A percentile compares a stretch with the other conserved stretches of the same genome.
Conservation (phyloP, 176 grass and related monocot species). For the Pontederia crassipes region DNA sequence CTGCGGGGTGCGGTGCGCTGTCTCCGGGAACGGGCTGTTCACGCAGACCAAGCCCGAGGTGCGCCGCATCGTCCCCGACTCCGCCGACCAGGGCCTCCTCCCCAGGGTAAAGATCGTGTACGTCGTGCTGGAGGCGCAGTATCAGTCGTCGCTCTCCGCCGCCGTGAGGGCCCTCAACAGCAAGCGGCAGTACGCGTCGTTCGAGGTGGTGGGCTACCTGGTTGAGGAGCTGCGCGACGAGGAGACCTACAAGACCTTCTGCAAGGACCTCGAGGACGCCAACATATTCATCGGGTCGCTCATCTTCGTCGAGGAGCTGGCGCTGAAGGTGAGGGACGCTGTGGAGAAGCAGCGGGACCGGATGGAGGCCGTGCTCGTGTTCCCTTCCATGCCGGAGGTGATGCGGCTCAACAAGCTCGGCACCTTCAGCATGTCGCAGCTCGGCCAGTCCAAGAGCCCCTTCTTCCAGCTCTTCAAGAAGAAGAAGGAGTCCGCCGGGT, state of each 20-base stretch:
- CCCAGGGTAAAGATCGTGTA: constrained; percentile 88
- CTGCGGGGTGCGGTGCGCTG: constrained; percentile 37
- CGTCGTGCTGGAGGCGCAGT: constrained; percentile 98
- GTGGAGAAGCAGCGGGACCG: constrained; percentile 67
- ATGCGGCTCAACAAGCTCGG: constrained; percentile 99
- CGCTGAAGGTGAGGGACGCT: constrained; percentile 72
- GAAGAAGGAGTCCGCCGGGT: constrained; percentile 63
- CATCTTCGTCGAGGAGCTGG: constrained; percentile 99
- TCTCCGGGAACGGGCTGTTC: constrained; percentile 77
- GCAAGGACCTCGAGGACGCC: constrained; percentile 71
- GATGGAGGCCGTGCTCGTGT: constrained; percentile 93
- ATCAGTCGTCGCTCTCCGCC: constrained; percentile 76
- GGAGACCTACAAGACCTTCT: constrained; percentile 59
- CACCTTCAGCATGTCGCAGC: constrained; percentile 96
- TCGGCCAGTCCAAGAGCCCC: constrained; percentile 96
- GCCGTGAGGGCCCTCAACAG: constrained; percentile 72
- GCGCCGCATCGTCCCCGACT: constrained; percentile 61
- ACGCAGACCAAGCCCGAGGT: constrained; percentile 97
- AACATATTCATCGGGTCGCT: constrained; percentile 97
- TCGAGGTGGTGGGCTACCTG: constrained; percentile 91
- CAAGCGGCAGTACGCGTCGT: constrained; percentile 42
- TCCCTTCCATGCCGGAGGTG: constrained; percentile 98
- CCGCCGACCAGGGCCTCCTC: constrained; percentile 23
- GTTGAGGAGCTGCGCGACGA: constrained; percentile 86
- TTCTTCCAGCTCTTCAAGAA: constrained; percentile 99